These are phyloP conservation scores for Schoenoplectus tabernaemontani DNA, from an alignment of 202 grass and related monocot species.

Conservation along the genomic window DNA sequence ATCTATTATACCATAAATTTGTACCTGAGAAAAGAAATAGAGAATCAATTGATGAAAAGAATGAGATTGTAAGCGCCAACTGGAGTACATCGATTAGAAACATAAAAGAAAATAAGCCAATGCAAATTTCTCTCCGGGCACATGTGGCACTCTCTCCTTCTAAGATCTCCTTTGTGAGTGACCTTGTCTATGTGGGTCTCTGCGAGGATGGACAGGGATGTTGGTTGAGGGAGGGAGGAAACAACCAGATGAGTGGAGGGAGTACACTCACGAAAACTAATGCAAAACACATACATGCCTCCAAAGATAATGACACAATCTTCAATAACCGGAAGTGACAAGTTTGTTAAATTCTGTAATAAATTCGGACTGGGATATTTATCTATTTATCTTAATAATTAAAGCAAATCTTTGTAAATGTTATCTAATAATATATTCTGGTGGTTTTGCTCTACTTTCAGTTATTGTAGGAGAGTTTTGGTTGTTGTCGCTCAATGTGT, in stretches of 20 bases:
- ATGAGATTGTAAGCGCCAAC: background rate
- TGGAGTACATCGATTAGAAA: background rate
- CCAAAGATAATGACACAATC: background rate
- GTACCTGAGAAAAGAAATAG: background rate
- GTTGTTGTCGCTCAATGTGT: background rate
- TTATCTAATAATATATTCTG: background rate
- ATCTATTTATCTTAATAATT: slow-evolving; percentile 2
- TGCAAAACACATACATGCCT: background rate
- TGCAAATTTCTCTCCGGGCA: background rate
- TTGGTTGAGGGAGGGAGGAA: background rate
- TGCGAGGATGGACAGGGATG: background rate
- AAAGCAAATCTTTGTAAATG: slow-evolving; percentile 8
- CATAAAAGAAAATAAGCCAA: background rate
- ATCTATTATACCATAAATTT: background rate
- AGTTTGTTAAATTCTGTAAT: slow-evolving; percentile 13
- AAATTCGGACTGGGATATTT: background rate
- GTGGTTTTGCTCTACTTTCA: background rate
- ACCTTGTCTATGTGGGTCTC: background rate
- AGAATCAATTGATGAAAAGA: background rate
- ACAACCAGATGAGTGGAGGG: background rate
- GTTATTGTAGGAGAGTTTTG: background rate
- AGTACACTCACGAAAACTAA: background rate
- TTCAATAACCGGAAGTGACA: background rate
- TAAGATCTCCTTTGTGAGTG: background rate
- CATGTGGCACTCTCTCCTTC: background rate